Conservation (phyloP, 164 flowering plant species). For the Macadamia integrifolia region DNA sequence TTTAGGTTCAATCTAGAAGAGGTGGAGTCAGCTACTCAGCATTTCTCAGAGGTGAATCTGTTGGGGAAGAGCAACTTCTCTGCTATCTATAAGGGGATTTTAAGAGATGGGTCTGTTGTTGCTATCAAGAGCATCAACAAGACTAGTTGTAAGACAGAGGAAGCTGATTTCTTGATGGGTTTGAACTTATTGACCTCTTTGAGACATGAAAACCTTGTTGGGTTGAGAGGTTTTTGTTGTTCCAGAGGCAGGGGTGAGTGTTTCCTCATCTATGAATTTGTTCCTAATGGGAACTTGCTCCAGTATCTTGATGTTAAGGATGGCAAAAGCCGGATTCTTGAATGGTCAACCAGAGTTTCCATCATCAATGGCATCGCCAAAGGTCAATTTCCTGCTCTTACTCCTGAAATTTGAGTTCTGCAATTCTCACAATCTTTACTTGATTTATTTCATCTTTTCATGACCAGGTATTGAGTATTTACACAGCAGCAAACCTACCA, state of each 20-base stretch:
- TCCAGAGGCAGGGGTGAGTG: slow-evolving; percentile 93
- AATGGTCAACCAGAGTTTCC: slow-evolving; percentile 77
- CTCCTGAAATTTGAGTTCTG: neutral
- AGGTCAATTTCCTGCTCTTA: slow-evolving; percentile 41
- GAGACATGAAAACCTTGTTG: slow-evolving; percentile 73
- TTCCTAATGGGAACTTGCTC: slow-evolving; percentile 63
- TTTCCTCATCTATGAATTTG: slow-evolving; percentile 77
- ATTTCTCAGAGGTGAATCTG: slow-evolving; percentile 74
- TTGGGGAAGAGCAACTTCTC: slow-evolving; percentile 78
- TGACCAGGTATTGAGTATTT: slow-evolving; percentile 69
- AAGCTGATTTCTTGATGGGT: slow-evolving; percentile 77
- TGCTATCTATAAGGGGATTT: slow-evolving; percentile 57
- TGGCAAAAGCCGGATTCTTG: slow-evolving; percentile 46
- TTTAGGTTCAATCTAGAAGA: slow-evolving; percentile 73
- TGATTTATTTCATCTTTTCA: neutral
- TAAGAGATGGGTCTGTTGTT: slow-evolving; percentile 79
- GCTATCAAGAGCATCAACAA: slow-evolving; percentile 75
- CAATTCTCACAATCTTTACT: neutral
- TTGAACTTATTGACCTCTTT: slow-evolving; percentile 59
- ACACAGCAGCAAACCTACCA: slow-evolving; percentile 48
- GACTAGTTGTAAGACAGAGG: slow-evolving; percentile 81
- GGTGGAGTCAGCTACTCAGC: slow-evolving; percentile 85
- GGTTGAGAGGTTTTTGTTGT: slow-evolving; percentile 87
- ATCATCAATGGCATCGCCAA: slow-evolving; percentile 81
- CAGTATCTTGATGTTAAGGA: slow-evolving; percentile 62